Evolutionary conservation across 768 basidiomycete genomes (phyloP), one percentile per base, ranked within the genome.

Genomic region (Russula sp.): DNA sequence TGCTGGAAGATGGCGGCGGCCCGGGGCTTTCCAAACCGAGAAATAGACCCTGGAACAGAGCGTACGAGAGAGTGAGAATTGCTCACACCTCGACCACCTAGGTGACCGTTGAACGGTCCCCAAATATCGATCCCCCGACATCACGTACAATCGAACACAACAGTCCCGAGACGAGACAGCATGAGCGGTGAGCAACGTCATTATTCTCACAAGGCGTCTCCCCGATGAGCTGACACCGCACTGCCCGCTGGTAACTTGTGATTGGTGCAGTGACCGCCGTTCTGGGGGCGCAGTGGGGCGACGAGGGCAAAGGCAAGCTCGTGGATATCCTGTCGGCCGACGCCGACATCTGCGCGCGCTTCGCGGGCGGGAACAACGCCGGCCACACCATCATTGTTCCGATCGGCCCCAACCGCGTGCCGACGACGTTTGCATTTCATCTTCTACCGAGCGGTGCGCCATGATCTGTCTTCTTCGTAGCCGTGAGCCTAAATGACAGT

Each of bases 341-440:
- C 48, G 81, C 84, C 63, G 97, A 99, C 74, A 74, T 98, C 72
- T 98, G 95, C 70, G 96, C 94, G 20, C 84, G 97, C 52, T 98
- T 94, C 73, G 97, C 97, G 13, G 97, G 97, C 14, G 97, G 97
- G 11, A 98, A 98, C 78, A 99, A 99, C 73, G 97, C 97, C 27
- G 97, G 97, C 2, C 97, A 99, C 77, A 98, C 97, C 27, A 98
- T 99, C 74, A 88, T 99, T 66, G 91, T 86, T 6, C 86, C 88
- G 6, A 74, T 83, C 31, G 82, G 84, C 11, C 81, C 85, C 51
- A 83, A 91, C 63, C 82, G 83, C 50, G 78, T 84, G 62, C 84
- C 85, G 75, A 94, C 83, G 68, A 94, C 86, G 1, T 98, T 90
- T 75, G 94, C 94, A 44, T 99, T 99, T 75, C 97, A 98, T 78